A percentile compares a stretch with the other conserved stretches of the same genome.
These are phyloP conservation scores for Quercus bicolor DNA, from an alignment of 306 rosid species.

Conservation along the genomic window DNA sequence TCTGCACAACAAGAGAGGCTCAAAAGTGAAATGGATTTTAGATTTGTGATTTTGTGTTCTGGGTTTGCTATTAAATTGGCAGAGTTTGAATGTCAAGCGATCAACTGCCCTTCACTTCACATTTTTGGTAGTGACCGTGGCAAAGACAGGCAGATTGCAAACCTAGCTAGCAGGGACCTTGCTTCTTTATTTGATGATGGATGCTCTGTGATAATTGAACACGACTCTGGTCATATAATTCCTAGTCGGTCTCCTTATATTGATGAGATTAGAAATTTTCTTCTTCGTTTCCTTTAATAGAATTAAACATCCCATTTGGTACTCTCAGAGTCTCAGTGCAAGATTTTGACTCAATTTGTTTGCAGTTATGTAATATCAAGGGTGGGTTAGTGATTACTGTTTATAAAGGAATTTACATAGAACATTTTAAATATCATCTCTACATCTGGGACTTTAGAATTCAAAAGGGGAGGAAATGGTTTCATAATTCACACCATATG, in stretches of 20 bases:
- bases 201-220: conserved; percentile 59
- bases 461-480: neutral
- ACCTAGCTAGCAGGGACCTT: conserved; percentile 63
- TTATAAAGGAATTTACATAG: neutral
- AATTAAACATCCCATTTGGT: neutral
- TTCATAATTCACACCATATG: too few species aligned
- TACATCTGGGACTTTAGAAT: neutral
- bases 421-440: neutral
- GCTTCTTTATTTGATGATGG: conserved; percentile 59
- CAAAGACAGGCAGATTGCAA: conserved; percentile 74
- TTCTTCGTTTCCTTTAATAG: conserved; percentile 42
- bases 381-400: neutral
- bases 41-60: conserved; percentile 75
- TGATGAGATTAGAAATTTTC: conserved; percentile 66
- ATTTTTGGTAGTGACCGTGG: conserved; percentile 70
- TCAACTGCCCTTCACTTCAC: conserved; percentile 76
- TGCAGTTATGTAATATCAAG: neutral
- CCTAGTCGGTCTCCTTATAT: conserved; percentile 78
- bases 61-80: conserved; percentile 50
- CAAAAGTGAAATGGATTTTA: conserved; percentile 43
- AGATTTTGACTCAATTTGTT: neutral
- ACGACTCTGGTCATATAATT: conserved; percentile 78
- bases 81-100: conserved; percentile 35
- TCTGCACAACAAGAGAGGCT: conserved; percentile 46
- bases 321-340: neutral